These are phyloP conservation scores for Polyplosphaeria fusca DNA, from an alignment of 495 filamentous ascomycete species.

Conservation along the genomic window DNA sequence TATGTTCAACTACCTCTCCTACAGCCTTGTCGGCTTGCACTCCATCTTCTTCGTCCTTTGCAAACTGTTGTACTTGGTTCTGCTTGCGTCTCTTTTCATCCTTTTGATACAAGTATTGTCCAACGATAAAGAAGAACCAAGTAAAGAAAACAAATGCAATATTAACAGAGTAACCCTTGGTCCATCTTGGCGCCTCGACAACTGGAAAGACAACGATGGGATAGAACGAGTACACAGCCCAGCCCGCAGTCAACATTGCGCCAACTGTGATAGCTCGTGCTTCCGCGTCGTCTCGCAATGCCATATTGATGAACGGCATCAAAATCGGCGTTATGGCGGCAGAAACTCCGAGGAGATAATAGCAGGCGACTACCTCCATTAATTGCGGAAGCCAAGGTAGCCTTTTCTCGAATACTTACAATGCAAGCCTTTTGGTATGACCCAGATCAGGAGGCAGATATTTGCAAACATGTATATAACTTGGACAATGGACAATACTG, in stretches of 20 bases:
- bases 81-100: conserved; percentile 18
- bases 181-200: conserved; percentile 11
- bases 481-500: conserved; percentile 15
- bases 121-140: conserved; percentile 19
- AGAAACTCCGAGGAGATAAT: conserved; percentile 23
- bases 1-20: conserved; percentile 18
- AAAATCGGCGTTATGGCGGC: conserved; percentile 18
- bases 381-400: neutral
- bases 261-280: conserved; percentile 21
- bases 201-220: conserved; percentile 22
- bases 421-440: conserved; percentile 10
- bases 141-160: conserved; percentile 22
- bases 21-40: conserved; percentile 19
- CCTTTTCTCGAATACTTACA: conserved; percentile 5
- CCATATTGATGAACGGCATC: conserved; percentile 25
- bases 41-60: conserved; percentile 16
- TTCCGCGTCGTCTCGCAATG: conserved; percentile 19
- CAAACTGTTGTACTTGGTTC: neutral
- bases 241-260: conserved; percentile 17
- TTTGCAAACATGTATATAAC: conserved; percentile 14
- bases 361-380: conserved; percentile 15
- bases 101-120: conserved; percentile 12
- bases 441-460: conserved; percentile 15
- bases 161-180: conserved; percentile 20
- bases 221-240: conserved; percentile 23